These are phyloP conservation scores for Samsoniella hepiali DNA, from an alignment of 2,329 filamentous ascomycete species.

Conservation along the genomic window DNA sequence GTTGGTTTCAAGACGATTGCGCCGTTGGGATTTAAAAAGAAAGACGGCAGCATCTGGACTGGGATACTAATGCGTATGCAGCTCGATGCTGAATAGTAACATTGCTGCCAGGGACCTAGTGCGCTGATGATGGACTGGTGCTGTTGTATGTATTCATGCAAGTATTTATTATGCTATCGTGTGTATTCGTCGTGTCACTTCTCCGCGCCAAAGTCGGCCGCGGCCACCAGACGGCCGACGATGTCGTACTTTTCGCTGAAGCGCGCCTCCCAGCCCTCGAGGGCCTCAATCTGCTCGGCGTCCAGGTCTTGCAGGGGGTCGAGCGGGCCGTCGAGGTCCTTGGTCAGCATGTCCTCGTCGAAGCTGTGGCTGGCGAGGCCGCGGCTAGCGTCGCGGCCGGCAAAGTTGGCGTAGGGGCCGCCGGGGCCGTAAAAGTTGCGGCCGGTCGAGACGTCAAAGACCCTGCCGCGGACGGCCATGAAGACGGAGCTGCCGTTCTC, in stretches of 20 bases:
- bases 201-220: slow-evolving; percentile 34
- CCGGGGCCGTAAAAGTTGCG: slow-evolving; percentile 95
- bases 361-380: slow-evolving; percentile 90
- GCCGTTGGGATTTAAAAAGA: background rate
- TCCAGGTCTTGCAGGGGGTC: slow-evolving; percentile 72
- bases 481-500: slow-evolving; percentile 71
- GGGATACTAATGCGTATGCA: slow-evolving; percentile 2
- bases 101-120: background rate
- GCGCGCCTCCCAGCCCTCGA: slow-evolving; percentile 88
- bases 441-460: slow-evolving; percentile 86
- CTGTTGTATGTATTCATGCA: background rate
- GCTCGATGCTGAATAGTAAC: background rate
- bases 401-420: slow-evolving; percentile 94
- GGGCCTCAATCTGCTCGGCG: slow-evolving; percentile 73
- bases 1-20: slow-evolving; percentile 11
- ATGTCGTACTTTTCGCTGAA: slow-evolving; percentile 93
- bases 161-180: background rate
- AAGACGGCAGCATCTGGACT: slow-evolving; percentile 2
- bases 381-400: slow-evolving; percentile 83
- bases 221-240: slow-evolving; percentile 77
- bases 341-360: slow-evolving; percentile 90
- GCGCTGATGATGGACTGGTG: background rate
- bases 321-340: slow-evolving; percentile 79
- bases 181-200: background rate
- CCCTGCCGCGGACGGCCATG: slow-evolving; percentile 82